Evolutionary conservation across 2,329 filamentous ascomycete genomes (phyloP).

Genomic region (Zalaria obscura): DNA sequence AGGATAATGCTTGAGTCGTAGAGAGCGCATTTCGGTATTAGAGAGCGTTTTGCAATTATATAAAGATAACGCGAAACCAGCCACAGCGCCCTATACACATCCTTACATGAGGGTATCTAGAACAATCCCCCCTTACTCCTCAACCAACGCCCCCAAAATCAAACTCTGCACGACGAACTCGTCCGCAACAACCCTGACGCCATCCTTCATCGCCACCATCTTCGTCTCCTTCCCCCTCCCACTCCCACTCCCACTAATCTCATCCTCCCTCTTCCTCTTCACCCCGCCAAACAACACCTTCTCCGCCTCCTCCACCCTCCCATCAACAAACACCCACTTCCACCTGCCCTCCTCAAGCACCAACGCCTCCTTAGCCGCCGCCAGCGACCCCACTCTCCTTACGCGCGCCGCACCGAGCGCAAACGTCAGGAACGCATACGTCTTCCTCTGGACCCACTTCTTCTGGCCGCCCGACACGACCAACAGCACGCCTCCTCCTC

Average conservation of each 20-base stretch:
- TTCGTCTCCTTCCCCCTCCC: slow-evolving; percentile 13
- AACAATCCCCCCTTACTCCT: slow-evolving; percentile 32
- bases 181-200: slow-evolving; percentile 57
- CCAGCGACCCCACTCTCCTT: slow-evolving; percentile 48
- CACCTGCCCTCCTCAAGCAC: slow-evolving; percentile 41
- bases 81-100: not conserved
- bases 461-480: slow-evolving; percentile 41
- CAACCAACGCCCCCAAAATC: slow-evolving; percentile 68
- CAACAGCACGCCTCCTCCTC: slow-evolving; percentile 57
- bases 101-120: not conserved
- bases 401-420: slow-evolving; percentile 60
- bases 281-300: slow-evolving; percentile 32
- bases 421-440: slow-evolving; percentile 68
- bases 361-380: slow-evolving; percentile 49
- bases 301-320: slow-evolving; percentile 41
- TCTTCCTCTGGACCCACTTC: slow-evolving; percentile 45
- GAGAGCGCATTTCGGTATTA: no score
- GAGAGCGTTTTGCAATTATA: no score
- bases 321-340: slow-evolving; percentile 60
- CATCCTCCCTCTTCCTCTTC: slow-evolving; percentile 30
- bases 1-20: slow-evolving; percentile 11
- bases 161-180: slow-evolving; percentile 88
- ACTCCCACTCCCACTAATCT: slow-evolving; percentile 16
- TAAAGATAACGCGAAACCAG: no score
- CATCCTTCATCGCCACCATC: slow-evolving; percentile 27